These are phyloP conservation scores for Penicillium sp. DNA, from an alignment of 2,329 filamentous ascomycete genomes.

Conservation along the genomic window DNA sequence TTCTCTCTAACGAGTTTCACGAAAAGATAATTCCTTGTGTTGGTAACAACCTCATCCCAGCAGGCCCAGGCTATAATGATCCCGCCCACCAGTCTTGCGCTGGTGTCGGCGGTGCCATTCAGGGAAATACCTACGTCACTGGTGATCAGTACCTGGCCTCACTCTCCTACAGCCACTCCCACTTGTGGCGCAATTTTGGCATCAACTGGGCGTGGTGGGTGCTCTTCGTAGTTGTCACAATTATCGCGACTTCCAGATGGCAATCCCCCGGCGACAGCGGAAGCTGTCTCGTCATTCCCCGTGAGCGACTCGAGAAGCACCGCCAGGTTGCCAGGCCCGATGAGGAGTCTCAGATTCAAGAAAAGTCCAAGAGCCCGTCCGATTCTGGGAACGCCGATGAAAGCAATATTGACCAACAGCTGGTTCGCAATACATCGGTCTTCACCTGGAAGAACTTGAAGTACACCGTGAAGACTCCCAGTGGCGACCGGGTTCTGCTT, in stretches of 20 bases:
- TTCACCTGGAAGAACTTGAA: constrained; percentile 73
- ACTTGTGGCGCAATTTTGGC: constrained; percentile 61
- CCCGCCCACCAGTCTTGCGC: constrained; percentile 37
- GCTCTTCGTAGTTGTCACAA: constrained; percentile 58
- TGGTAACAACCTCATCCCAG: constrained; percentile 35
- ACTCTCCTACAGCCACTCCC: constrained; percentile 52
- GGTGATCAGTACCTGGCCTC: constrained; percentile 60
- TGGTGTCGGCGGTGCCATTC: constrained; percentile 55
- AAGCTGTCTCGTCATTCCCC: constrained; percentile 59
- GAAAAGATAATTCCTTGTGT: constrained; percentile 36
- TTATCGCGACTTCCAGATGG: constrained; percentile 59
- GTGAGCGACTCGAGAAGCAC: constrained; percentile 53
- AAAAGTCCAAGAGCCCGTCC: constrained; percentile 22
- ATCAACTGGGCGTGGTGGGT: constrained; percentile 64
- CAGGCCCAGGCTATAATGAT: constrained; percentile 32
- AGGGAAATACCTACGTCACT: constrained; percentile 50
- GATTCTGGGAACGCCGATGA: constrained; percentile 18
- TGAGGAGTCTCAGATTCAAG: constrained; percentile 48
- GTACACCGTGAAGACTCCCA: constrained; percentile 64
- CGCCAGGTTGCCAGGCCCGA: constrained; percentile 39
- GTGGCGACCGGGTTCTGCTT: constrained; percentile 56
- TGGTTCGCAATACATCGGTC: constrained; percentile 63
- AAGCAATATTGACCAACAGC: constrained; percentile 36
- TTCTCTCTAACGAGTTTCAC: constrained; percentile 40
- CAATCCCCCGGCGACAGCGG: constrained; percentile 52